Conservation (phyloP, 805 yeast genomes). For the Saccharomyces paradoxus region DNA sequence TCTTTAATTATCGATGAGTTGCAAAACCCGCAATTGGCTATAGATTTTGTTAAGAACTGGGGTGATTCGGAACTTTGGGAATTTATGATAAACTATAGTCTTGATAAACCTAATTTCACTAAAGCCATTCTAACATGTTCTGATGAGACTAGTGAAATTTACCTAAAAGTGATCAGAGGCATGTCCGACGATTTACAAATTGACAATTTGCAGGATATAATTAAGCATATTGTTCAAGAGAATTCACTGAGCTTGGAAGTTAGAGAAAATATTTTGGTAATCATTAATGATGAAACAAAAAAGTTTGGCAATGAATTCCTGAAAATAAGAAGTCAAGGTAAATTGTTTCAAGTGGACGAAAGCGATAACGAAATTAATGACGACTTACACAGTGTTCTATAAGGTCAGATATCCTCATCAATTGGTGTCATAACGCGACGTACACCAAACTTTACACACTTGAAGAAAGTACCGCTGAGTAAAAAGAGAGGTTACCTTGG, state of each 20-base stretch:
- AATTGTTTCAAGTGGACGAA: constrained; percentile 9
- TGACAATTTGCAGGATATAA: constrained; percentile 53
- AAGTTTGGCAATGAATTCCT: constrained; percentile 29
- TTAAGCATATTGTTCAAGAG: constrained; percentile 54
- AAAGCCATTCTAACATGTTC: constrained; percentile 63
- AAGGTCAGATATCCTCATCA: too few relatives aligned
- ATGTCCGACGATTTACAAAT: constrained; percentile 58
- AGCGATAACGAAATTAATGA: background rate
- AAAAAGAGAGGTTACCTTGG: too few relatives aligned
- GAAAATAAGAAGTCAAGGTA: constrained; percentile 28
- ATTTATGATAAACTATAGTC: constrained; percentile 59
- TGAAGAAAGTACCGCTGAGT: background rate
- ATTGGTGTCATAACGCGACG: background rate
- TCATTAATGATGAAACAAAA: constrained; percentile 46
- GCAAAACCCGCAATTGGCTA: constrained; percentile 73
- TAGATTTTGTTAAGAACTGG: constrained; percentile 61
- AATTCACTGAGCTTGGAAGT: constrained; percentile 49
- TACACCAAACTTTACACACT: background rate
- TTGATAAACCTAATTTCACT: constrained; percentile 67
- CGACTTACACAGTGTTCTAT: background rate
- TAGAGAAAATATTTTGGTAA: constrained; percentile 46
- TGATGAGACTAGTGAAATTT: constrained; percentile 51
- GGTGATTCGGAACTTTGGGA: constrained; percentile 78
- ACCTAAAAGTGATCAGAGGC: constrained; percentile 56
- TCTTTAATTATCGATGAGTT: constrained; percentile 67